Base-by-base conservation (phyloP, 495 filamentous ascomycete genomes). In the Alectoria sarmentosa region DNA sequence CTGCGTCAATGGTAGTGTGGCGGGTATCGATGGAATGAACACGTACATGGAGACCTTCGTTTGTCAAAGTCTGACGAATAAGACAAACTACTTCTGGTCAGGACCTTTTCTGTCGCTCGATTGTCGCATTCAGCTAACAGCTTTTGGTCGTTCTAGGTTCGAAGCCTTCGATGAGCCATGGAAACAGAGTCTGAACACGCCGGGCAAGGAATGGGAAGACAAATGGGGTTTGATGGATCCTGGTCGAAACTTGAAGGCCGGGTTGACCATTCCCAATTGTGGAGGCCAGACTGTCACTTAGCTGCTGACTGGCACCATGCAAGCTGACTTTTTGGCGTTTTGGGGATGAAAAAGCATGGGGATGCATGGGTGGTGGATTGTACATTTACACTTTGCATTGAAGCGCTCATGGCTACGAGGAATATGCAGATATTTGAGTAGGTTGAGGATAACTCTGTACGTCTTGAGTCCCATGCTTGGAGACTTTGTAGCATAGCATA, bases 201-300 rank as follows among this genome's bases (percentile, higher is more conserved):
- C 76, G 1, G 84, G 82, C 17, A 80, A 92, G 76, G 79, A 90
- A 63, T 97, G 92, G 92, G 94, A 98, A 76, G 90, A 95, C 70
- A 89, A 96, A 71, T 98, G 93, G 93, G 94, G 94, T 37, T 76
- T 98, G 28, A 87, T 98, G 85, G 91, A 96, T 74, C 80, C 89
- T 2, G 85, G 89, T 66, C 84, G 94, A 61, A 91, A 92, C 28
- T 73, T 98, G 71, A 98, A 98, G 75, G 69, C 79, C 4, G 92
- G 92, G 14, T 73, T 98, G 61, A 87, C 84, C 72, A 95, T 98
- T 69, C 94, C 94, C 30, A 87, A 91, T 70, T 98, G 93, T 69
- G 88, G 82, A 17, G 91, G 90, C 44, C 84, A 89, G 78, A 89
- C 85, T 28, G 81, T 87, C 32, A 39, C 21, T 42, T 44, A 37